These are phyloP conservation scores for Claviceps sorghi DNA, from an alignment of 2,329 filamentous ascomycete species.

Conservation along the genomic window DNA sequence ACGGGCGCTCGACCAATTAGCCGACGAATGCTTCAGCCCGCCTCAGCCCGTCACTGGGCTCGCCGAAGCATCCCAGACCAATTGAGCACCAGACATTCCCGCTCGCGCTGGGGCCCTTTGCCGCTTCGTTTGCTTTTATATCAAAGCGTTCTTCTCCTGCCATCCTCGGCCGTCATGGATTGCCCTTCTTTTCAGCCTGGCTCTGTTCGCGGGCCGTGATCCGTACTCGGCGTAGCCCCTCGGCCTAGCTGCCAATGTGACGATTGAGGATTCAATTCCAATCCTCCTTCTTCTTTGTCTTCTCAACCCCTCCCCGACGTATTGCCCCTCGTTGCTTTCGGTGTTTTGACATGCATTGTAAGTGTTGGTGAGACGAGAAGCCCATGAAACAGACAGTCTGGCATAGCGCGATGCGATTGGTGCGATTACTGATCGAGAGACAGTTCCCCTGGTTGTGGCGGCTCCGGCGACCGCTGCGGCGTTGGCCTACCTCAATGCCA, in stretches of 20 bases:
- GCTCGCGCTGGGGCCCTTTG: not conserved
- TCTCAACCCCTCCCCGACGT: not conserved
- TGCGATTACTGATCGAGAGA: not conserved
- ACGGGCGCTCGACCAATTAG: not conserved
- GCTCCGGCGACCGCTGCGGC: slow-evolving; percentile 49
- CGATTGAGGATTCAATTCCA: not conserved
- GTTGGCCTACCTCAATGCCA: slow-evolving; percentile 68
- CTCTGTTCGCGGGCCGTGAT: not conserved
- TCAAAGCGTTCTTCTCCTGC: not conserved
- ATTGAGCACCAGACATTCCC: not conserved
- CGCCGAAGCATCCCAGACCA: not conserved
- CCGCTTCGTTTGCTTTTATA: not conserved
- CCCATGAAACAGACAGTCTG: not conserved
- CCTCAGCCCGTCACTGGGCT: not conserved
- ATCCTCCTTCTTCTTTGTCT: not conserved
- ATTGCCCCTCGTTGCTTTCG: not conserved
- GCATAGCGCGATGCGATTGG: not conserved
- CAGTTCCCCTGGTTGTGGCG: slow-evolving; percentile 39
- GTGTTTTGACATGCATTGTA: not conserved
- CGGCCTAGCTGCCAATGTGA: not conserved
- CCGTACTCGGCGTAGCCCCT: not conserved
- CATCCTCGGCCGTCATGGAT: not conserved
- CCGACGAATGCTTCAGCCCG: not conserved
- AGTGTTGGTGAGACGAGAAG: not conserved
- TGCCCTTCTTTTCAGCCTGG: not conserved